Base-by-base conservation (phyloP, 1,139 yeast species). In the Lodderomyces metapsilosis region DNA sequence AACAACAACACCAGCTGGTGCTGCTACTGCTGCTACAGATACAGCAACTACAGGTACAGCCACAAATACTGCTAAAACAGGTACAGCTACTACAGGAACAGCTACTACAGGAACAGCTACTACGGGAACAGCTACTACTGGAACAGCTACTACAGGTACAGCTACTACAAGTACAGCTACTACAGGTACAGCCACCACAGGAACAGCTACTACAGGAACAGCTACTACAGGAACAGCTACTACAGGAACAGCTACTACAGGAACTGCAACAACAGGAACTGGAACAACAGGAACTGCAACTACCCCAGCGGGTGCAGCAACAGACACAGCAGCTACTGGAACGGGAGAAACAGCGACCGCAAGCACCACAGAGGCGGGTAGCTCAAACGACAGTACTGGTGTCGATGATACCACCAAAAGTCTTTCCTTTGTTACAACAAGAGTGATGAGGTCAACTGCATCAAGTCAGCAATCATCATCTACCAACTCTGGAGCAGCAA, bases 341-440 rank as follows among this genome's bases (percentile, higher is more conserved):
- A 21, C 31, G 40, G 50, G 38, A 18, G 31, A 34, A 10, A 12
- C 28, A 18, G 28, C 37, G 8, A 4, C 25, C 11, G 4, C 25
- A 5, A 28, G 17, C 5, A 28, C 32, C 3, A n/a, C 17, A 15
- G 12, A 6, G 4, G 11, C 18, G 8, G 25, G 10, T 10, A n/a
- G 8, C 15, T 13, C 32, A 7, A 18, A 32, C 16, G 24, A 18
- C 5, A 21, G 17, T 12, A 32, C 35, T 4, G 35, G 10, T 3
- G 38, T 40, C 25, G 43, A 40, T 34, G 43, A 37, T 25, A 40
- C 40, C 10, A 40, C 43, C 3, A 40, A 37, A 33, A 34, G 43
- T 10, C 36, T 41, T 17, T 27, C 50, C 5, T 43, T 44, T 46
- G 54, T 49, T 3, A 45, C 52, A 11, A 38, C 48, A 5, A 41